Evolutionary conservation across 352 stramenopile species (phyloP).

Genomic region (Phytophthora quininea): DNA sequence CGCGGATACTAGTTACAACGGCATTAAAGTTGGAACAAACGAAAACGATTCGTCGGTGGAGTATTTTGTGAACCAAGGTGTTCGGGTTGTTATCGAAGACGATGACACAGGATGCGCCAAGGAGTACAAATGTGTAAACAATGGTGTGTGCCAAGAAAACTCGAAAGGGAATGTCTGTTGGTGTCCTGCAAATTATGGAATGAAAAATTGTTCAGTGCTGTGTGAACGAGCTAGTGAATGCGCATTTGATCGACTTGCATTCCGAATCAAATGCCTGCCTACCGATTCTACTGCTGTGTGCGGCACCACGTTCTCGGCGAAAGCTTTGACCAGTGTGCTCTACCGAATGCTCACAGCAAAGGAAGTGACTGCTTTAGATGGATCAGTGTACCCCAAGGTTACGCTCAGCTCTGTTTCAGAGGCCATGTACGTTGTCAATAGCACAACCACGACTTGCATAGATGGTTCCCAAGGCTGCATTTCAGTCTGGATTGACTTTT

Average conservation of each 20-base stretch:
- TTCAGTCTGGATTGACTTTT: slow-evolving; percentile 52
- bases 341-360: slow-evolving; percentile 59
- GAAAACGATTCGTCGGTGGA: slow-evolving; percentile 30
- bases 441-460: slow-evolving; percentile 34
- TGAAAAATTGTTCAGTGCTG: slow-evolving; percentile 55
- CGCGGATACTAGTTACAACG: slow-evolving; percentile 48
- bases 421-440: slow-evolving; percentile 67
- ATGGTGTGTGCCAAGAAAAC: slow-evolving; percentile 40
- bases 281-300: slow-evolving; percentile 34
- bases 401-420: slow-evolving; percentile 41
- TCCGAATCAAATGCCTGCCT: slow-evolving; percentile 45
- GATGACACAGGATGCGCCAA: slow-evolving; percentile 69
- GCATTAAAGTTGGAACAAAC: slow-evolving; percentile 55
- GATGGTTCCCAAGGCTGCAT: slow-evolving; percentile 38
- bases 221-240: slow-evolving; percentile 55
- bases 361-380: slow-evolving; percentile 43
- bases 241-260: slow-evolving; percentile 51
- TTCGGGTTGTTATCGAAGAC: slow-evolving; percentile 54
- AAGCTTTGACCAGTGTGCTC: slow-evolving; percentile 48
- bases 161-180: slow-evolving; percentile 41
- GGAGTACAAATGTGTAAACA: slow-evolving; percentile 65
- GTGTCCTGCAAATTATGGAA: slow-evolving; percentile 58
- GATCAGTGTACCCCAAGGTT: slow-evolving; percentile 43
- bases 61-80: slow-evolving; percentile 51
- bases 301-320: slow-evolving; percentile 41